A percentile compares a stretch with the other conserved stretches of the same genome.
phyloP scores from a whole-genome alignment of 306 rosid genomes.

The Inga laurina region DNA sequence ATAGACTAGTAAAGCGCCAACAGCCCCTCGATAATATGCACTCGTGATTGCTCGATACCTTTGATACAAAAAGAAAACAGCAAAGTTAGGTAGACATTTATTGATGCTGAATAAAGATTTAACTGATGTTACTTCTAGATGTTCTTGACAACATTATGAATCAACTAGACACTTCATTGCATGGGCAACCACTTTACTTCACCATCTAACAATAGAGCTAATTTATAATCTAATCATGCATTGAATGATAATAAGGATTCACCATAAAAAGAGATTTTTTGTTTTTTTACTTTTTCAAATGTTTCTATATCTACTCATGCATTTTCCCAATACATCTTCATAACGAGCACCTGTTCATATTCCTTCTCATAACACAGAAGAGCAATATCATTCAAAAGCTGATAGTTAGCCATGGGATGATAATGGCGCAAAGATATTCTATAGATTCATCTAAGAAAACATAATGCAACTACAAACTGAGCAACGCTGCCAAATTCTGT shows the following conservation, averaged over 20 bases:
- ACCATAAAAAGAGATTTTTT: not conserved
- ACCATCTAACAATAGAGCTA: not conserved
- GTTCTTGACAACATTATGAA: conserved; percentile 9
- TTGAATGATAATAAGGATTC: conserved; percentile 9
- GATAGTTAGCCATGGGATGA: conserved; percentile 1
- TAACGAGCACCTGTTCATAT: not conserved
- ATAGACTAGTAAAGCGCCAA: conserved; percentile 48
- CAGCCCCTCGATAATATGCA: conserved; percentile 56
- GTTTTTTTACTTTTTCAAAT: not conserved
- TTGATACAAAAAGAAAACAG: not conserved
- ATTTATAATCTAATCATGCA: not conserved
- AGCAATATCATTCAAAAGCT: conserved; percentile 12
- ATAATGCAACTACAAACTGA: not conserved
- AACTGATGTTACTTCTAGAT: not conserved
- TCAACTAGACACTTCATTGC: not conserved
- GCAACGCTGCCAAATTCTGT: too few species aligned
- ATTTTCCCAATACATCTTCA: not conserved
- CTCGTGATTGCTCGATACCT: conserved; percentile 60
- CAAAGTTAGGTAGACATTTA: conserved; percentile 17
- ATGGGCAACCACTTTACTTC: not conserved
- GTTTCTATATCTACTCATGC: not conserved
- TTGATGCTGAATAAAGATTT: not conserved
- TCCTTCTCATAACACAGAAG: conserved; percentile 3
- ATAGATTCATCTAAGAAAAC: not conserved
- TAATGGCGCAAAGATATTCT: conserved; percentile 8